Base-by-base conservation (phyloP, 2,329 filamentous ascomycete species). In the Botryotinia globosa region DNA sequence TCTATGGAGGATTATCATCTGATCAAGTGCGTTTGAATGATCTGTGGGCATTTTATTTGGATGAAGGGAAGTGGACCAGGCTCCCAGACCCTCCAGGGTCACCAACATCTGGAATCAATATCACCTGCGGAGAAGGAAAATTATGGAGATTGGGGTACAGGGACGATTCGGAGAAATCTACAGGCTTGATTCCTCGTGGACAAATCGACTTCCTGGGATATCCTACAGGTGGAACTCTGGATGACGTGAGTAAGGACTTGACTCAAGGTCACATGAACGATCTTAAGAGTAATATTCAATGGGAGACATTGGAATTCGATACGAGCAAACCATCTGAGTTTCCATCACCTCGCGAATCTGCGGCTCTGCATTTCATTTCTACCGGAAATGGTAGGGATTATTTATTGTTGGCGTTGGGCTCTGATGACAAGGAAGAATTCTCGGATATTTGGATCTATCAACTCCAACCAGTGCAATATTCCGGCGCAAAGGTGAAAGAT, bases 401-500 rank as follows among this genome's bases (percentile, higher is more conserved):
- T 54, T 34, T 71, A 32, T 39, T 71, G 20, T 20, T 71, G 16
- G 58, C 58, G 29, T 54, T 71, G 37, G 68, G 58, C 25, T 39
- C 32, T 18, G 25, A 62, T 12, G 68, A 64, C 12, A 51, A 22
- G 32, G 59, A 63, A 16, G 18, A 54, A 42, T 62, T 51, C 14
- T 62, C 68, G 10, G 68, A 71, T 16, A 45, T 71, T 18, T 71
- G 68, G 68, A 34, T 62, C 5, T 64, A 71, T 48, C 68, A 71
- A 25, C 44, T 71, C 2, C 68, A 58, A 9, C 4, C 68, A 7
- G 9, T 34, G 7, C 44, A 39, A 25, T 63, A 63, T 12, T 71
- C 68, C 0, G 32, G 68, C 34, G 68, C 68, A 39, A 45, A 62
- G 18, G 25, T 71, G n/a, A 71, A 71, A 45, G 68, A 64, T 14